Conservation (phyloP, 179 eudicot genomes). For the Dionaea muscipula region DNA sequence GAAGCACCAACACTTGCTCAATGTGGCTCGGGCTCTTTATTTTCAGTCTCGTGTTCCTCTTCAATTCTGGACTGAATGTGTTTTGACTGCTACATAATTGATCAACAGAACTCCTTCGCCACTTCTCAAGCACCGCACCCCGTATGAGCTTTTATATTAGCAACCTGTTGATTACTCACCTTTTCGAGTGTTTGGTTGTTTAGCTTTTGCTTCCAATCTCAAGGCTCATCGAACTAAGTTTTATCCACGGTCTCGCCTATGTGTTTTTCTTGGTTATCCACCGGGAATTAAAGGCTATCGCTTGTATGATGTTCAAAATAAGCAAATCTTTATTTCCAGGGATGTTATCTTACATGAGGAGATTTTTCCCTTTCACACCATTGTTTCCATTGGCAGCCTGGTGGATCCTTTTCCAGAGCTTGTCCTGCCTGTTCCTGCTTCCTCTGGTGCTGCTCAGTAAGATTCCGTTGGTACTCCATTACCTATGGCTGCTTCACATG, state of each 20-base stretch:
- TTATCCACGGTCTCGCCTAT: background rate
- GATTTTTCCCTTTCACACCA: background rate
- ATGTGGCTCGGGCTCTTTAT: background rate
- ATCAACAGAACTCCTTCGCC: background rate
- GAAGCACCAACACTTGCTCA: background rate
- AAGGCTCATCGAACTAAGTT: background rate
- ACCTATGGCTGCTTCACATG: too few species aligned
- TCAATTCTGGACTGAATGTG: background rate
- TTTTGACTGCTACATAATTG: background rate
- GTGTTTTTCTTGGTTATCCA: constrained; percentile 2
- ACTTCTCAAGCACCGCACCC: background rate
- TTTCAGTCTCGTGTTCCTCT: background rate
- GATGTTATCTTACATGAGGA: background rate
- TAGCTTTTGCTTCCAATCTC: background rate
- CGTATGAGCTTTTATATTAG: background rate
- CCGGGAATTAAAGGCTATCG: background rate
- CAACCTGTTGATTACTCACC: background rate
- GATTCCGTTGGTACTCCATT: too few species aligned
- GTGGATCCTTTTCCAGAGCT: too few species aligned
- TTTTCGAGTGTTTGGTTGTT: background rate
- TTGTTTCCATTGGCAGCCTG: too few species aligned
- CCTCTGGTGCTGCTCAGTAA: too few species aligned
- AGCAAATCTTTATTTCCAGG: background rate
- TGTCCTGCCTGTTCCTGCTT: too few species aligned
- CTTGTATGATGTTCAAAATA: background rate